Evolutionary conservation across 1,139 yeast genomes (phyloP).

Genomic region (Blastobotrys apis): DNA sequence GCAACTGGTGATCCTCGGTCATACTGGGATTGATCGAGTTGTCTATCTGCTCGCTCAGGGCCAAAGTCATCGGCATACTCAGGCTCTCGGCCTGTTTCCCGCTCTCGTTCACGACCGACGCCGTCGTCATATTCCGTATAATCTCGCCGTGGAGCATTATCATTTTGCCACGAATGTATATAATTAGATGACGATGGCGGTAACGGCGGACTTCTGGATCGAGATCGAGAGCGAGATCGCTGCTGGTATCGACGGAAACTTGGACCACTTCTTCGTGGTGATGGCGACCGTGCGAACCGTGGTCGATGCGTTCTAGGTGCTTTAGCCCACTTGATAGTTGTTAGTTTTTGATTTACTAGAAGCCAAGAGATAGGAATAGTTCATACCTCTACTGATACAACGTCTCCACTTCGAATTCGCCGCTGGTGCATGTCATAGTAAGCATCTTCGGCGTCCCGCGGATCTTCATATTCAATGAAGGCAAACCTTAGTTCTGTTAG

Average conservation of each 20-base stretch:
- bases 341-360: no score
- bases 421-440: slow-evolving; percentile 44
- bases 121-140: neutral
- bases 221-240: slow-evolving; percentile 2
- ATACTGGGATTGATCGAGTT: no score
- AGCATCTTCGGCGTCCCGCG: slow-evolving; percentile 61
- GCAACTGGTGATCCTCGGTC: no score
- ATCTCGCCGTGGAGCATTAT: neutral
- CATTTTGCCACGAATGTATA: neutral
- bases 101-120: neutral
- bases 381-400: slow-evolving; percentile 19
- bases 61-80: neutral
- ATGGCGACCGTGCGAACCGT: slow-evolving; percentile 1
- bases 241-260: neutral
- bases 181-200: no score
- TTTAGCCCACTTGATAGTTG: slow-evolving; percentile 22
- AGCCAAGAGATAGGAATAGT: neutral
- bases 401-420: slow-evolving; percentile 30
- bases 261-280: neutral
- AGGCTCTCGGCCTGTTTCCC: neutral
- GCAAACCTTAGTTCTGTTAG: slow-evolving; percentile 45
- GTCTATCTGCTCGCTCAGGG: no score
- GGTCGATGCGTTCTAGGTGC: slow-evolving; percentile 11
- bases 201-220: no score
- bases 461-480: slow-evolving; percentile 62